A percentile compares a stretch with the other conserved stretches of the same genome.
Evolutionary conservation across 208 protist genomes (phyloP).

Genomic region (Leishmania turanica): DNA sequence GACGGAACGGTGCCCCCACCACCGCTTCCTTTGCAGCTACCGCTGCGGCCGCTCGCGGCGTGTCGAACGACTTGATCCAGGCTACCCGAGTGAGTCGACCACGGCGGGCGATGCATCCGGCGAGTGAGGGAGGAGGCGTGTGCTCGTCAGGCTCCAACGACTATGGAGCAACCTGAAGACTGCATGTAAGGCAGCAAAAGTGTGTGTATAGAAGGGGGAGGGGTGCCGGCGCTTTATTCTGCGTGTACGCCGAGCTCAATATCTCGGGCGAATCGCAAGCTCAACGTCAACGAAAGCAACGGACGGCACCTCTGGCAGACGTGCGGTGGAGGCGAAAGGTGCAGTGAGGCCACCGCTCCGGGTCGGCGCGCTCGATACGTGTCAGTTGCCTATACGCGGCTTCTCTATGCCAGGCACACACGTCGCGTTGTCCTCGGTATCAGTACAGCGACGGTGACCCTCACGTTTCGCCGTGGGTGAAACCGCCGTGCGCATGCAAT

Average conservation of each 20-base stretch:
- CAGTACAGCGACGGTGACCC: neutral
- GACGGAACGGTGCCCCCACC: neutral
- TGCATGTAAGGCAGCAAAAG: neutral
- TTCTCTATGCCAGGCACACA: neutral
- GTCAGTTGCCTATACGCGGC: neutral
- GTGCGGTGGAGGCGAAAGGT: neutral
- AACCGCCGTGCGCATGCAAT: neutral
- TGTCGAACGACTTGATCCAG: constrained; percentile 24
- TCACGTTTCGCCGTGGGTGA: neutral
- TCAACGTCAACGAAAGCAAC: neutral
- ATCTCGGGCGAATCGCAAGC: neutral
- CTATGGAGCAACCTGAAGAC: neutral
- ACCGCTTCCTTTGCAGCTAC: neutral
- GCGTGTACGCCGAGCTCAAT: neutral
- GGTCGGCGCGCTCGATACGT: neutral
- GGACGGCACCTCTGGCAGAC: neutral
- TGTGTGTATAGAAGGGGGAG: neutral
- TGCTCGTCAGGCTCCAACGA: constrained; percentile 5
- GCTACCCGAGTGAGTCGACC: neutral
- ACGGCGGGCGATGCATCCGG: constrained; percentile 11
- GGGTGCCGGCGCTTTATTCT: neutral
- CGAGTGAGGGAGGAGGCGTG: neutral
- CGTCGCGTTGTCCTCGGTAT: neutral
- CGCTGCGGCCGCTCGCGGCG: neutral
- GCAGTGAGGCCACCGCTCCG: neutral